phyloP scores from a whole-genome alignment of 2,329 filamentous ascomycete genomes.

The Phialophora verrucosa region DNA sequence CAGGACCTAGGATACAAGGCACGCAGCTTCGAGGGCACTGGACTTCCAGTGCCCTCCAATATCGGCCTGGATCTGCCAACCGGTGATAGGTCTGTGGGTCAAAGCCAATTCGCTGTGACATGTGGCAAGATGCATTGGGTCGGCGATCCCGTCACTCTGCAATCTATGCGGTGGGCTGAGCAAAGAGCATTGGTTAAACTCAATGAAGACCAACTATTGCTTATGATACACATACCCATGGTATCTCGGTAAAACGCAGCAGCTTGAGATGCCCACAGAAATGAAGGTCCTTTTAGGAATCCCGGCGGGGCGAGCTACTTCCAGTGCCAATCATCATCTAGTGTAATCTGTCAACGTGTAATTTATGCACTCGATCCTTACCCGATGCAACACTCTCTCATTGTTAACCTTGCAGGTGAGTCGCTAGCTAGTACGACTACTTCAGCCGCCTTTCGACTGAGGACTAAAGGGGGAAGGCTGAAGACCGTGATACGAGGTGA shows the following conservation, averaged over 20 bases:
- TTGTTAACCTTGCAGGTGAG: background rate
- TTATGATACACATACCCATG: background rate
- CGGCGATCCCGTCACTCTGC: background rate
- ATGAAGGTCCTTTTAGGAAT: background rate
- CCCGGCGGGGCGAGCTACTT: background rate
- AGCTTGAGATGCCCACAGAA: background rate
- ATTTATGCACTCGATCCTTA: background rate
- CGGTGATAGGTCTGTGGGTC: background rate
- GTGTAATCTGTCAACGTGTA: background rate
- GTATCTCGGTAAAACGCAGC: background rate
- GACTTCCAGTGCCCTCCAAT: background rate
- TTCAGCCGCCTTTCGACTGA: background rate
- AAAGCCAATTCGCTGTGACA: background rate
- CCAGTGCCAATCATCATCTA: background rate
- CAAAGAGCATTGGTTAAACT: background rate
- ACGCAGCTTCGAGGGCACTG: background rate
- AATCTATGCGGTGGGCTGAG: background rate
- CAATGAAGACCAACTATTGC: background rate
- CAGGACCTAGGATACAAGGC: background rate
- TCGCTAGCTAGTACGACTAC: background rate
- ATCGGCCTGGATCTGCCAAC: background rate
- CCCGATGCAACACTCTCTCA: background rate
- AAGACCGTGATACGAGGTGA: conserved; percentile 1
- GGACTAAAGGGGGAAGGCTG: background rate
- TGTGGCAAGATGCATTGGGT: background rate